A percentile compares a stretch with the other conserved stretches of the same genome.
These are phyloP conservation scores for Leishmania tropica DNA, from an alignment of 208 protist species.

Conservation along the genomic window DNA sequence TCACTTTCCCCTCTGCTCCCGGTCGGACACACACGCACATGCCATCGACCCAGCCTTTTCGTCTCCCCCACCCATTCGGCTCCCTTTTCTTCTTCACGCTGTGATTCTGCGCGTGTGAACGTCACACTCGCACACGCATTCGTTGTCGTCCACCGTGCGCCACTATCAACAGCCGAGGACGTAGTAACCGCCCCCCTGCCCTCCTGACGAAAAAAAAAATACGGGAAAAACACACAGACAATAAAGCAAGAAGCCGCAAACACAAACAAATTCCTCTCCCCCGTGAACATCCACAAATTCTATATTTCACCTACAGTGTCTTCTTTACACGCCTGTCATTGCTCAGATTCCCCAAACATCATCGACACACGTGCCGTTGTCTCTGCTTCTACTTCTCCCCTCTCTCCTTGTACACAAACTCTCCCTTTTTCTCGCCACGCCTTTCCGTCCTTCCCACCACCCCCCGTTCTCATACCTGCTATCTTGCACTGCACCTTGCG, in stretches of 20 bases:
- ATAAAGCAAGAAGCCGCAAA: neutral
- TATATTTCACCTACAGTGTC: neutral
- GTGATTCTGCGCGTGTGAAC: neutral
- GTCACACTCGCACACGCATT: neutral
- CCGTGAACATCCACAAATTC: neutral
- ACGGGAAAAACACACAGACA: neutral
- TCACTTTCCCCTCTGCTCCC: neutral
- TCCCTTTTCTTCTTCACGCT: neutral
- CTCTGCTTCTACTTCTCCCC: neutral
- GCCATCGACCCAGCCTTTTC: neutral
- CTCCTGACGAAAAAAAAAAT: neutral
- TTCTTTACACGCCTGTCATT: neutral
- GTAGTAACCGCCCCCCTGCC: neutral
- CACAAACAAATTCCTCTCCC: neutral
- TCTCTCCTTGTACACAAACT: neutral
- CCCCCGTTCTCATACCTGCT: neutral
- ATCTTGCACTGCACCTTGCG: neutral
- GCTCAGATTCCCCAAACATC: neutral
- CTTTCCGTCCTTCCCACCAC: neutral
- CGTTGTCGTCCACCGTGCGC: neutral
- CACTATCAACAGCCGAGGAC: no score
- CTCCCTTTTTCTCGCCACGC: neutral
- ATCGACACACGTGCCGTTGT: neutral
- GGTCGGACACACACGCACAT: neutral
- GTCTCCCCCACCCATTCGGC: neutral